phyloP scores from a whole-genome alignment of 495 filamentous ascomycete species.

The Hypoxylon fuscum region DNA sequence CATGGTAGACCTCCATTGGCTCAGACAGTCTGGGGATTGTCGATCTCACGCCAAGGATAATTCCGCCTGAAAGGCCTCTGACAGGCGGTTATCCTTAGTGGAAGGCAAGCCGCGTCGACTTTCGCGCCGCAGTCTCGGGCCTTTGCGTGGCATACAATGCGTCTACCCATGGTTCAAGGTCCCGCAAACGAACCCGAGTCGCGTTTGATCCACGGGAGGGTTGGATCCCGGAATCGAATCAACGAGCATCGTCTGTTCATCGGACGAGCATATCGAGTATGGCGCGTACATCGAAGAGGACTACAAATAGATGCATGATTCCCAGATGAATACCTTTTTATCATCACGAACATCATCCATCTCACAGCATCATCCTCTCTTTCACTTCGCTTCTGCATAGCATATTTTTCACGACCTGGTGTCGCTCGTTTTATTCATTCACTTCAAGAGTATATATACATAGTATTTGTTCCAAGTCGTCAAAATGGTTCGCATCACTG shows the following conservation, averaged over 20 bases:
- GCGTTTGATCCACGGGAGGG: slow-evolving; percentile 28
- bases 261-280: neutral
- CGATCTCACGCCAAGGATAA: slow-evolving; percentile 32
- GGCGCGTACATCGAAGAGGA: neutral
- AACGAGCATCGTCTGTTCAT: slow-evolving; percentile 17
- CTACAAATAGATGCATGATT: slow-evolving; percentile 26
- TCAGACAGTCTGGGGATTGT: slow-evolving; percentile 25
- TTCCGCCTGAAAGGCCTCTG: slow-evolving; percentile 2
- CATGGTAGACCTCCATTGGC: slow-evolving; percentile 17
- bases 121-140: too few species aligned
- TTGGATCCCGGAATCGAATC: slow-evolving; percentile 11
- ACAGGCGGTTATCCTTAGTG: too few species aligned
- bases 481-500: slow-evolving; percentile 54
- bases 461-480: slow-evolving; percentile 1
- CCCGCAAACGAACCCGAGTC: slow-evolving; percentile 5
- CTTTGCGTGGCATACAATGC: too few species aligned
- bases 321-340: neutral
- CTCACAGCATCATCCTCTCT: neutral
- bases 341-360: slow-evolving; percentile 5
- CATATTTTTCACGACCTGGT: slow-evolving; percentile 40
- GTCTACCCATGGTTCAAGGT: neutral
- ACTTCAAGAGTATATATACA: slow-evolving; percentile 10
- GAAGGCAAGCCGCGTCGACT: too few species aligned
- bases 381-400: slow-evolving; percentile 12
- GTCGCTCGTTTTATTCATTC: slow-evolving; percentile 35